These are phyloP conservation scores for Raddia guianensis DNA, from an alignment of 176 grass and related monocot species.

Conservation along the genomic window DNA sequence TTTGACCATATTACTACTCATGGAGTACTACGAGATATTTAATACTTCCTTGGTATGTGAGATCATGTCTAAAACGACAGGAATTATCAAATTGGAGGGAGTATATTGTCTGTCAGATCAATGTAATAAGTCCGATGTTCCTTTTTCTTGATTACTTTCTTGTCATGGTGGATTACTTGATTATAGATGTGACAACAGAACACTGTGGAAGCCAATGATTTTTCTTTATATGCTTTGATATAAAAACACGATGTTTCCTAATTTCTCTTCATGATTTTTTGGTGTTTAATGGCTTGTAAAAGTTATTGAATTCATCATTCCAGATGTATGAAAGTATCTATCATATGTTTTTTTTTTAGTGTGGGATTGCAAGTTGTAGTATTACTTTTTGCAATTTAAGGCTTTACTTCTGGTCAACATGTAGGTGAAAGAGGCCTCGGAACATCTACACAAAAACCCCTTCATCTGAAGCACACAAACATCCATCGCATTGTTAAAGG, in stretches of 20 bases:
- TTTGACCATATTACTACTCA: too few relatives aligned
- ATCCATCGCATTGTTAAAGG: conserved; percentile 73
- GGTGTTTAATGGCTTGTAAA: neutral
- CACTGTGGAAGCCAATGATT: neutral
- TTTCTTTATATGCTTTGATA: conserved; percentile 7
- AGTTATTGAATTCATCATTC: conserved; percentile 4
- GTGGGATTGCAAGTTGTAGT: conserved; percentile 23
- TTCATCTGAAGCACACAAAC: conserved; percentile 66
- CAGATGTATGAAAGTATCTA: neutral
- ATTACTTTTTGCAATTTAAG: conserved; percentile 23
- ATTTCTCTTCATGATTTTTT: conserved; percentile 14
- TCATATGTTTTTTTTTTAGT: neutral
- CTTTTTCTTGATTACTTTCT: neutral
- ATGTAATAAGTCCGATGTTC: conserved; percentile 14
- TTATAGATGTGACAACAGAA: neutral
- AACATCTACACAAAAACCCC: conserved; percentile 56
- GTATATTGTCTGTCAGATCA: conserved; percentile 1
- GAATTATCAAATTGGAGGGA: too few relatives aligned
- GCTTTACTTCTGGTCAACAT: conserved; percentile 20
- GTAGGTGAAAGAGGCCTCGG: conserved; percentile 67
- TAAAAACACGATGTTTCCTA: conserved; percentile 10
- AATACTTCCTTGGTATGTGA: too few relatives aligned
- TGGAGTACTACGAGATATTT: too few relatives aligned
- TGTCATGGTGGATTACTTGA: conserved; percentile 26
- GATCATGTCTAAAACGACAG: too few relatives aligned